Evolutionary conservation across 2,329 filamentous ascomycete species (phyloP).

Genomic region (Stromatinia cepivora): DNA sequence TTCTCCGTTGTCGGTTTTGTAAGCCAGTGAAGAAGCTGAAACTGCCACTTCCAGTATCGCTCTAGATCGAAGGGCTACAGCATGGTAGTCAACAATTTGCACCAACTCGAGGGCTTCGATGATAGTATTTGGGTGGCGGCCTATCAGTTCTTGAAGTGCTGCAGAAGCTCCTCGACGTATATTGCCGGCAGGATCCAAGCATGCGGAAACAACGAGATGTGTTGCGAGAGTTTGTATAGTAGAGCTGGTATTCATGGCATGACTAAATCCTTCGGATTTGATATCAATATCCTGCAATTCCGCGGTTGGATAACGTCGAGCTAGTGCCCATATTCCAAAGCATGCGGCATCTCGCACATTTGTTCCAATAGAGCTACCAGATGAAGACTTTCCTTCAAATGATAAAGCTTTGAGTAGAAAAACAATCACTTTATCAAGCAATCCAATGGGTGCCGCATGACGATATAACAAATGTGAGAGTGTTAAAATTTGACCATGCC

Average conservation of each 20-base stretch:
- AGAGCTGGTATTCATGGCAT: background rate
- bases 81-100: conserved; percentile 89
- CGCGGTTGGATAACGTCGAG: conserved; percentile 77
- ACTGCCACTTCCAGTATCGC: conserved; percentile 77
- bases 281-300: conserved; percentile 65
- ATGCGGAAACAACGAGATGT: conserved; percentile 78
- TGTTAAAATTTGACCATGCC: conserved; percentile 91
- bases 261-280: conserved; percentile 38
- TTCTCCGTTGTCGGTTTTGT: conserved; percentile 46
- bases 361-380: conserved; percentile 80
- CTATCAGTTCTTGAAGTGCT: conserved; percentile 89
- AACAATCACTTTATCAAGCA: conserved; percentile 72
- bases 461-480: conserved; percentile 85
- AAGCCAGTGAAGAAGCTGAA: conserved; percentile 64
- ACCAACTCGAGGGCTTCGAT: conserved; percentile 68
- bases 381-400: conserved; percentile 85
- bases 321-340: conserved; percentile 92
- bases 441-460: conserved; percentile 70
- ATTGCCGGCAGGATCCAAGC: conserved; percentile 87
- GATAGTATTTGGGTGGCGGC: conserved; percentile 85
- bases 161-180: conserved; percentile 91
- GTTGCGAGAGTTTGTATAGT: conserved; percentile 77
- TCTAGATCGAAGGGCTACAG: conserved; percentile 81
- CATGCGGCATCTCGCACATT: conserved; percentile 95
- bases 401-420: conserved; percentile 76